Percentiles rank a stretch among this genome's conserved stretches.
Evolutionary conservation across 2,329 filamentous ascomycete species (phyloP).

Genomic region (Ceratocystis papillata): DNA sequence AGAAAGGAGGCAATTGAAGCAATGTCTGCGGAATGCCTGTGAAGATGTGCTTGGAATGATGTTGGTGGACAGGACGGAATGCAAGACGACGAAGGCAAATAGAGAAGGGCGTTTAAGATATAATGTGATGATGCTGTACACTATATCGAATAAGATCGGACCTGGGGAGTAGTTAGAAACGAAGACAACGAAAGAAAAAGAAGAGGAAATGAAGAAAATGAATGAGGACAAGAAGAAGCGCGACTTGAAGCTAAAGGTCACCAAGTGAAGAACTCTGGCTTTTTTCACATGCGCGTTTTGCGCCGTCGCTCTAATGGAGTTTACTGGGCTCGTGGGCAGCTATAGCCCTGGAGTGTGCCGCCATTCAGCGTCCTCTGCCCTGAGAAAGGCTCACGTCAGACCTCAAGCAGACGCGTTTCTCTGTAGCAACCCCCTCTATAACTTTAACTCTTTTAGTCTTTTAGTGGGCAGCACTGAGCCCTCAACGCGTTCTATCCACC

Average conservation of each 20-base stretch:
- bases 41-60: conserved; percentile 6
- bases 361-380: neutral
- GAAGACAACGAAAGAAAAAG: neutral
- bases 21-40: neutral
- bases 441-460: conserved; percentile 9
- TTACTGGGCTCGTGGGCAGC: neutral
- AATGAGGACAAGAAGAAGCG: neutral
- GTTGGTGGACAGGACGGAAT: conserved; percentile 1
- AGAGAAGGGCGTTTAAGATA: neutral
- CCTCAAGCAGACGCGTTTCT: neutral
- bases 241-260: neutral
- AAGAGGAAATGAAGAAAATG: neutral
- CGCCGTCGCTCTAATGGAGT: neutral
- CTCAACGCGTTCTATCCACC: neutral
- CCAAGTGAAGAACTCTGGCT: neutral
- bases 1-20: neutral
- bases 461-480: neutral
- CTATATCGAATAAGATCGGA: neutral
- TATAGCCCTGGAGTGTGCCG: neutral
- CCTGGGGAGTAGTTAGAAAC: neutral
- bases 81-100: neutral
- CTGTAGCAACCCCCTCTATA: conserved; percentile 5
- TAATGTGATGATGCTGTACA: neutral
- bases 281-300: neutral
- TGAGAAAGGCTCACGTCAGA: neutral